phyloP scores from a whole-genome alignment of 73 alveolate genomes.

The Breviolum minutum region DNA sequence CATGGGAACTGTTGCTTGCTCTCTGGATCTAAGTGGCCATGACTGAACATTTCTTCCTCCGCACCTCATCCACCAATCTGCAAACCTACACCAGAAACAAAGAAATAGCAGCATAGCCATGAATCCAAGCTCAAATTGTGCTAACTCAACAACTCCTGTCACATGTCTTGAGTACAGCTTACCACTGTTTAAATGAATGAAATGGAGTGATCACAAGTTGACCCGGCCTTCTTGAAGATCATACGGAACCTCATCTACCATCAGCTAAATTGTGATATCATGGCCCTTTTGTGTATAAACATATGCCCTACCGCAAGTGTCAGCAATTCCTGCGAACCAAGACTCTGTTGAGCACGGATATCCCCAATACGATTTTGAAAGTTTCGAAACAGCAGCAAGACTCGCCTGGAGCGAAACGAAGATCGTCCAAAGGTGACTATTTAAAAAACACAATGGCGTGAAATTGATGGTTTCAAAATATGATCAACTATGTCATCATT shows the following conservation, averaged over 20 bases:
- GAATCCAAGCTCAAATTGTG: too few relatives aligned
- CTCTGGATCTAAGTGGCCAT: too few relatives aligned
- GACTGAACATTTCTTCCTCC: not conserved
- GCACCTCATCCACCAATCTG: constrained; percentile 80
- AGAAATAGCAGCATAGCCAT: not conserved
- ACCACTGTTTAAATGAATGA: not conserved
- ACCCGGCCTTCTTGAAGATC: constrained; percentile 64
- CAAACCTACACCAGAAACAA: constrained; percentile 21
- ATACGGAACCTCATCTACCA: constrained; percentile 16
- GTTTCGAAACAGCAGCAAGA: constrained; percentile 18
- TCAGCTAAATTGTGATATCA: not conserved
- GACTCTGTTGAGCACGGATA: constrained; percentile 22
- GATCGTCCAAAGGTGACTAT: not conserved
- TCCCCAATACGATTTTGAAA: constrained; percentile 75
- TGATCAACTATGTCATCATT: too few relatives aligned
- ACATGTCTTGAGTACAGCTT: not conserved
- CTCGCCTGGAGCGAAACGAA: constrained; percentile 7
- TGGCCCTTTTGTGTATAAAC: not conserved
- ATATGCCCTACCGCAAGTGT: not conserved
- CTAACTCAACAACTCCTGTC: too few relatives aligned
- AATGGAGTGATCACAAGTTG: not conserved
- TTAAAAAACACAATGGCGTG: too few relatives aligned
- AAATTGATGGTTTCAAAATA: too few relatives aligned
- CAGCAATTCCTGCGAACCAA: not conserved
- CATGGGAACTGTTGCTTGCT: too few relatives aligned